Conservation (phyloP, 83 land plant genomes). For the Thuja plicata region DNA sequence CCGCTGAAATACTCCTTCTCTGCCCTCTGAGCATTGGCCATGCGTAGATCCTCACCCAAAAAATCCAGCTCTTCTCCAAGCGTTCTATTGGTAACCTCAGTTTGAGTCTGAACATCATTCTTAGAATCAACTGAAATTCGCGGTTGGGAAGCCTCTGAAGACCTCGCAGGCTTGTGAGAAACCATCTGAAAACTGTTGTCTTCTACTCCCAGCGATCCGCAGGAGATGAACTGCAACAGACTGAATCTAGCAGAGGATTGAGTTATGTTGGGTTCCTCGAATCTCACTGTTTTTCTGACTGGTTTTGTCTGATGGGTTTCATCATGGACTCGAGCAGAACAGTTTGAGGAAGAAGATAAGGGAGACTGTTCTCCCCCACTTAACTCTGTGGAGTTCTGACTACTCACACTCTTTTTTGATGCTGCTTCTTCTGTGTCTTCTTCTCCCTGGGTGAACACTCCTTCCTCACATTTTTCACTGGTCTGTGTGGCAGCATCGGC, state of each 20-base stretch:
- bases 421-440: background rate
- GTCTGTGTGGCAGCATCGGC: constrained; percentile 4
- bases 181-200: background rate
- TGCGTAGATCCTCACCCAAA: constrained; percentile 60
- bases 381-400: constrained; percentile 22
- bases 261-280: constrained; percentile 24
- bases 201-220: constrained; percentile 35
- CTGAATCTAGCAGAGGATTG: background rate
- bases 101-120: too few species aligned
- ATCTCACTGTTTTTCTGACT: constrained; percentile 10
- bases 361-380: constrained; percentile 24
- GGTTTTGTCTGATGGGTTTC: constrained; percentile 25
- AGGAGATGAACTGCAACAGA: constrained; percentile 52
- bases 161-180: background rate
- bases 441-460: background rate
- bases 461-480: background rate
- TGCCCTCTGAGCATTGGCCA: constrained; percentile 37
- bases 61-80: constrained; percentile 42
- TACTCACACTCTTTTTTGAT: background rate
- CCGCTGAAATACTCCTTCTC: constrained; percentile 82
- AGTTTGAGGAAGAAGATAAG: constrained; percentile 28
- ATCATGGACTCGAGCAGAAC: constrained; percentile 28
- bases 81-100: background rate
- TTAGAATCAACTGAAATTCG: background rate
- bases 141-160: background rate